A percentile compares a stretch with the other conserved stretches of the same genome.
These are phyloP conservation scores for Ascochyta rabiei DNA, from an alignment of 2,329 filamentous ascomycete species.

Conservation along the genomic window DNA sequence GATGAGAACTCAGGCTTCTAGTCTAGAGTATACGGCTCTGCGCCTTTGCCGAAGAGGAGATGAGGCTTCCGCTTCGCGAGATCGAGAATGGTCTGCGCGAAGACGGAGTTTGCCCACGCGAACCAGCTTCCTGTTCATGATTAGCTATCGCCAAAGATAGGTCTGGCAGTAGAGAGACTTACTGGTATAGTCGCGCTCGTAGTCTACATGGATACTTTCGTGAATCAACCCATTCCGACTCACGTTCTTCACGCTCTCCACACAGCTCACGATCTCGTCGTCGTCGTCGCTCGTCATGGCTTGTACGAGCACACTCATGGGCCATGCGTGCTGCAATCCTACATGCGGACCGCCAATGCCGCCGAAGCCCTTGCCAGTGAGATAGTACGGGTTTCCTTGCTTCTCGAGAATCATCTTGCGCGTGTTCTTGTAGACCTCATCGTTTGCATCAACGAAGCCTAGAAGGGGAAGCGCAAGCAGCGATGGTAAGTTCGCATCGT, in stretches of 20 bases:
- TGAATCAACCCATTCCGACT: slow-evolving; percentile 83
- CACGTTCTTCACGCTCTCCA: slow-evolving; percentile 76
- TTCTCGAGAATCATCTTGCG: slow-evolving; percentile 79
- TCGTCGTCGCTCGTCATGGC: slow-evolving; percentile 87
- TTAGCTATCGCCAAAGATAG: not conserved
- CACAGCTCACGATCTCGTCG: slow-evolving; percentile 75
- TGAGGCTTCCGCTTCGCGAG: slow-evolving; percentile 87
- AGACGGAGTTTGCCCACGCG: slow-evolving; percentile 97
- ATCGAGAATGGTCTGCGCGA: slow-evolving; percentile 89
- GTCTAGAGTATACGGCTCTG: slow-evolving; percentile 45
- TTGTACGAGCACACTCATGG: slow-evolving; percentile 91
- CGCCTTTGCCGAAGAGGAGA: slow-evolving; percentile 75
- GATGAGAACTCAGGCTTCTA: not conserved
- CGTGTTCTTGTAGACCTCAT: slow-evolving; percentile 85
- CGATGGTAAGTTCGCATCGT: slow-evolving; percentile 86
- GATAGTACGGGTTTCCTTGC: slow-evolving; percentile 84
- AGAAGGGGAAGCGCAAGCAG: slow-evolving; percentile 78
- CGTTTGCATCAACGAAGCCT: slow-evolving; percentile 70
- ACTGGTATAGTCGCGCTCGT: slow-evolving; percentile 74
- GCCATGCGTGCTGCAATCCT: slow-evolving; percentile 91
- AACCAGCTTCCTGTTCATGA: slow-evolving; percentile 76
- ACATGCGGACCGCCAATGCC: slow-evolving; percentile 89
- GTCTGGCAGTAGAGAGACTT: slow-evolving; percentile 38
- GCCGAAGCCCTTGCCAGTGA: slow-evolving; percentile 75
- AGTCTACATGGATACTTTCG: slow-evolving; percentile 87